Evolutionary conservation across 2,329 filamentous ascomycete species (phyloP), one percentile per base, ranked within the genome.

Genomic region (Pseudogymnoascus sp.): DNA sequence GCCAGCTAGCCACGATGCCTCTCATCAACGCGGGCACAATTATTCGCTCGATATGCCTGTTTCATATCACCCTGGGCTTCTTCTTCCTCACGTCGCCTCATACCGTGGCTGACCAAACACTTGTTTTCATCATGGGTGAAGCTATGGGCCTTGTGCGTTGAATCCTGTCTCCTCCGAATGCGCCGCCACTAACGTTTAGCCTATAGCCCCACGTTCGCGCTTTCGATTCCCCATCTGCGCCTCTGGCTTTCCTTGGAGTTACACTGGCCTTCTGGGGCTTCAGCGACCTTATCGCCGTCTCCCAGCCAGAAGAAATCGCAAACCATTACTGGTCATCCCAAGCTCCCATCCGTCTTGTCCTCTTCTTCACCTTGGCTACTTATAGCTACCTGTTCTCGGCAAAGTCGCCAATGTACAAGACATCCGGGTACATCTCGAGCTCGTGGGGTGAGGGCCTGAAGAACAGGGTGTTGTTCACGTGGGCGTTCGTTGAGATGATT

Each of bases 401-500:
- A 21, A 77, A 78, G 2, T 82, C 81, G 0, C 80, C 81, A 1
- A 65, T 84, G 44, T 82, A 78, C 68, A 75, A 76, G 0, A 73
- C 66, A 24, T 69, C 11, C 66, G 71, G 61, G 67, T 72, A 61
- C 74, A 76, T 35, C 72, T 74, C 59, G 70, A 74, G 72, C 82
- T 75, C 81, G 68, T 71, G 81, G 73, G 80, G 85, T 60, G 87
- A 92, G 66, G 82, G 84, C 24, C 75, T 96, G 70, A 91, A 93
- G 78, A 96, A 96, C 73, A 84, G 91, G 61, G 79, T 96, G 42
- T 85, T 96, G 42, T 96, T 97, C 73, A 86, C 89, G 0, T 95
- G 91, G 76, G 86, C 86, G 7, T 95, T 96, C 70, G 72, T 96
- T 72, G 93, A 97, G 79, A 84, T 91, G 74, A 80, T 91, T 68